phyloP scores from a whole-genome alignment of 345 rosid genomes.

The Eucalyptus erythrocorys region DNA sequence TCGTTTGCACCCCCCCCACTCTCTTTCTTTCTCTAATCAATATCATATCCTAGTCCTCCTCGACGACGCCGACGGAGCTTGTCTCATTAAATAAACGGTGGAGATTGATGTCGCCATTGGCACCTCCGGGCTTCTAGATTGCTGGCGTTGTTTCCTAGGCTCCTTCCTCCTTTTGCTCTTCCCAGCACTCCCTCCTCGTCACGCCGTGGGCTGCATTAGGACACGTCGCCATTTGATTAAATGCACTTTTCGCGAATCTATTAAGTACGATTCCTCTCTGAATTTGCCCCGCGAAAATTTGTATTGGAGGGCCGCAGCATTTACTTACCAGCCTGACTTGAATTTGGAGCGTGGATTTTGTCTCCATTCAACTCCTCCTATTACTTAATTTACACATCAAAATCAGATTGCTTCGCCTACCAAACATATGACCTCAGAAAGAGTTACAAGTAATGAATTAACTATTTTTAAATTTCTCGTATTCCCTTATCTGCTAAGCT shows the following conservation, averaged over 20 bases:
- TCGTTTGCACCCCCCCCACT: neutral
- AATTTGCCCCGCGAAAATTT: neutral
- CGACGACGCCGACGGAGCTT: neutral
- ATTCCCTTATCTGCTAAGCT: neutral
- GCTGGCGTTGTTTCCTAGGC: neutral
- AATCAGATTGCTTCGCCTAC: rapidly evolving
- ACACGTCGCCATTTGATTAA: neutral
- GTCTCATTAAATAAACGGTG: neutral
- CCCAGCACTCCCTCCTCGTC: neutral
- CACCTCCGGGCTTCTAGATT: neutral
- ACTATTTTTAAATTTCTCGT: neutral
- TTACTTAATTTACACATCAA: neutral
- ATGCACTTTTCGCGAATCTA: neutral
- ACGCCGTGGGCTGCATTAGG: neutral
- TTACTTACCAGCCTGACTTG: neutral
- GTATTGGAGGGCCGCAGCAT: neutral
- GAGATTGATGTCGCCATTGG: neutral
- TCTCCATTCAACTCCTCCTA: rapidly evolving
- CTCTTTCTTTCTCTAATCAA: neutral
- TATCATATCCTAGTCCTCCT: neutral
- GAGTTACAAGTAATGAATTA: rapidly evolving
- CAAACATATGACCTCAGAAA: rapidly evolving
- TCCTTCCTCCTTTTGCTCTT: neutral
- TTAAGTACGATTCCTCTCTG: neutral
- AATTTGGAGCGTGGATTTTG: neutral